phyloP scores from a whole-genome alignment of 2,329 filamentous ascomycete genomes.

The Lecanicillium sp. region DNA sequence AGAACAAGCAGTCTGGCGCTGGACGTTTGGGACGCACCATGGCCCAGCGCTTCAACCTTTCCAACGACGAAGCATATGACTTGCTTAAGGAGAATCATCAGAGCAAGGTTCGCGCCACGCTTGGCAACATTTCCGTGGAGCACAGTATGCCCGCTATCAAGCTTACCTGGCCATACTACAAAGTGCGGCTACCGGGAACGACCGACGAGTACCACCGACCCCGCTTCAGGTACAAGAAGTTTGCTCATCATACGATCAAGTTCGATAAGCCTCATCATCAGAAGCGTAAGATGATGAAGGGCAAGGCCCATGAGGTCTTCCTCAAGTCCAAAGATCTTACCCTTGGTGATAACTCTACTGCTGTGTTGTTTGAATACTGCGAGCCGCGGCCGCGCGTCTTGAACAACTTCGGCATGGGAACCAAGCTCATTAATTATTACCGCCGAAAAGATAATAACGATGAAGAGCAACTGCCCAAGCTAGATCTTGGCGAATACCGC shows the following conservation, averaged over 20 bases:
- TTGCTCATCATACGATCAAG: constrained; percentile 60
- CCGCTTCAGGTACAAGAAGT: constrained; percentile 63
- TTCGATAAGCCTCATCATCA: constrained; percentile 66
- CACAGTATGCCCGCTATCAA: constrained; percentile 89
- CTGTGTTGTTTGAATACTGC: constrained; percentile 88
- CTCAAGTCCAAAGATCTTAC: constrained; percentile 75
- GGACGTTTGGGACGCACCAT: constrained; percentile 67
- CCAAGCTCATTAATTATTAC: constrained; percentile 94
- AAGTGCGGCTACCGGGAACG: constrained; percentile 70
- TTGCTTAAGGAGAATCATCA: constrained; percentile 94
- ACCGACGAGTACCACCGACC: constrained; percentile 81
- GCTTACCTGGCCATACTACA: constrained; percentile 93
- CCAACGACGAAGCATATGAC: constrained; percentile 94
- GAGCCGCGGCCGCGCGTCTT: constrained; percentile 88
- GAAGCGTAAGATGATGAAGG: constrained; percentile 79
- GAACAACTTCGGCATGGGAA: constrained; percentile 97
- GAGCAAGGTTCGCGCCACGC: constrained; percentile 87
- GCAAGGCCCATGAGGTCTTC: constrained; percentile 74
- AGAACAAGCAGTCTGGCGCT: constrained; percentile 60
- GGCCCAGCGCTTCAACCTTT: constrained; percentile 83
- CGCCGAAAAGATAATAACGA: constrained; percentile 70
- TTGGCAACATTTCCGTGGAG: constrained; percentile 88
- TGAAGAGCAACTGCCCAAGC: constrained; percentile 69
- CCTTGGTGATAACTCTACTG: constrained; percentile 80
- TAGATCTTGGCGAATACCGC: constrained; percentile 81